A percentile compares a stretch with the other conserved stretches of the same genome.
phyloP scores from a whole-genome alignment of 441 rosid species.

The Omphalea diandra region DNA sequence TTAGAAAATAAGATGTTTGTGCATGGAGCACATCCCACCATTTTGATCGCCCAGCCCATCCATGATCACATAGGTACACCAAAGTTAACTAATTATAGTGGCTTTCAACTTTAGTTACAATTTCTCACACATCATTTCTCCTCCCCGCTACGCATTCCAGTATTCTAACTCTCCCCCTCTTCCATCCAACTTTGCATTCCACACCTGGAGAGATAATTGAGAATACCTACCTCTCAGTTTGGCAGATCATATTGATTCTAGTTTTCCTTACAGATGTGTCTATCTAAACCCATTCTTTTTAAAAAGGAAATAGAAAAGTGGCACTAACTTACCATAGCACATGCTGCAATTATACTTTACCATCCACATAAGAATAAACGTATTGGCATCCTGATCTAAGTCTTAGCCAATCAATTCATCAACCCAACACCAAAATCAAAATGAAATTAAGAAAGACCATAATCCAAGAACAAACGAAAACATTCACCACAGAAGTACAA shows the following conservation, averaged over 20 bases:
- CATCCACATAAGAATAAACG: not conserved
- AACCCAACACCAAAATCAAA: not conserved
- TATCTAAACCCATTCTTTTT: not conserved
- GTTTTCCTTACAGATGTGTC: not conserved
- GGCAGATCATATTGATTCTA: not conserved
- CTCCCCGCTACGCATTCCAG: not conserved
- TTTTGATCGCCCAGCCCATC: not conserved
- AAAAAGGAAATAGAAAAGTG: not conserved
- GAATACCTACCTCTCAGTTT: not conserved
- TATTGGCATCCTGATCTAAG: not conserved
- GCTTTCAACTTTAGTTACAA: not conserved
- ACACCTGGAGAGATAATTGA: not conserved
- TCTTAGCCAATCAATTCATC: not conserved
- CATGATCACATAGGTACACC: no score
- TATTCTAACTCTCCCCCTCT: not conserved
- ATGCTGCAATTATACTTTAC: not conserved
- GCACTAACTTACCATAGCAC: not conserved
- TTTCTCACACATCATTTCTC: not conserved
- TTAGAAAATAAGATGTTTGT: not conserved
- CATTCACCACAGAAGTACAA: not conserved
- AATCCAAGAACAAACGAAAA: not conserved
- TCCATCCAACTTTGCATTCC: not conserved
- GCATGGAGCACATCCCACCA: not conserved
- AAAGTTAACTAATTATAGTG: not conserved
- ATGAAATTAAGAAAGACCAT: not conserved